Evolutionary conservation across 345 rosid genomes (phyloP).

Genomic region (Euphorbia pulcherrima): DNA sequence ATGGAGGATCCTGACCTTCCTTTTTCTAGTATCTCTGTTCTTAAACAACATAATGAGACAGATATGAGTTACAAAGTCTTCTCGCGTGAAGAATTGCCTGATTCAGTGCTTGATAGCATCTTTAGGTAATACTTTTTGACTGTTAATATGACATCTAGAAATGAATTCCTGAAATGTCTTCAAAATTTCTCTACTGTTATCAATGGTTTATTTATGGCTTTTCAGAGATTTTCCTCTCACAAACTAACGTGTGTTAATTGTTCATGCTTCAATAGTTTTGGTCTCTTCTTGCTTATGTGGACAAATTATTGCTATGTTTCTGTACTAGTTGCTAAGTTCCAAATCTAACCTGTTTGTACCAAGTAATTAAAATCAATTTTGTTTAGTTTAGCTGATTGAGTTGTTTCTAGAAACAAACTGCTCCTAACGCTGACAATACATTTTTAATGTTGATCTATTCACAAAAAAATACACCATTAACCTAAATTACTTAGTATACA

Average conservation of each 20-base stretch:
- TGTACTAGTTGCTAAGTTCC: background rate
- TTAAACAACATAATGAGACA: constrained; percentile 46
- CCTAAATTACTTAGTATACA: too few species aligned
- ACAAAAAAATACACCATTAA: too few species aligned
- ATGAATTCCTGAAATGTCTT: background rate
- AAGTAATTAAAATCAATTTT: background rate
- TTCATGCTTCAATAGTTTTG: background rate
- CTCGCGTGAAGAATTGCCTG: constrained; percentile 56
- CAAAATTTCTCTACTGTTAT: background rate
- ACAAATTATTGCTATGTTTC: background rate
- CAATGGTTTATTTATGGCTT: background rate
- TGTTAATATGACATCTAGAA: background rate
- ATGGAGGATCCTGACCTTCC: constrained; percentile 75
- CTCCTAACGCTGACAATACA: background rate
- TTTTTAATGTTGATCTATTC: background rate
- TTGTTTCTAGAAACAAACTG: background rate
- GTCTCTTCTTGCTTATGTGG: background rate
- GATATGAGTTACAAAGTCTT: constrained; percentile 76
- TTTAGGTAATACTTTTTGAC: constrained; percentile 54
- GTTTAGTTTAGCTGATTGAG: background rate
- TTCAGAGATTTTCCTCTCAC: background rate
- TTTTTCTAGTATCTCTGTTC: constrained; percentile 74
- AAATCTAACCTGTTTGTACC: background rate
- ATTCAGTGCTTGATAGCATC: constrained; percentile 64
- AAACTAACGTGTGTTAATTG: background rate